Conservation (phyloP, 208 protist genomes). For the Trypanosoma lewisi region DNA sequence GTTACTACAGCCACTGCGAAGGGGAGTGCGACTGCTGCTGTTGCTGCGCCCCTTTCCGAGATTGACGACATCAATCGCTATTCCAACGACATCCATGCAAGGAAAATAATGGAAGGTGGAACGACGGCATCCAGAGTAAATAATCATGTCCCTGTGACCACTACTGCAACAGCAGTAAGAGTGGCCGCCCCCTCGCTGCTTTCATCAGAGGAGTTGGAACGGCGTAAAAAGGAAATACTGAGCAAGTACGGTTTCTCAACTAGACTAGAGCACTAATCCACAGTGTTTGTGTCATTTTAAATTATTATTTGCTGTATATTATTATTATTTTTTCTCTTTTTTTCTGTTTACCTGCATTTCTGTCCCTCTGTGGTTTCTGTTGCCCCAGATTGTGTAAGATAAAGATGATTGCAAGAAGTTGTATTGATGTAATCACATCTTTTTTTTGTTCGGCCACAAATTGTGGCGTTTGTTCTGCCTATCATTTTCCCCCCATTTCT, state of each 20-base stretch:
- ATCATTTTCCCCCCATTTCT: slow-evolving; percentile 7
- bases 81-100: not conserved
- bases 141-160: not conserved
- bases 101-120: not conserved
- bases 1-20: not conserved
- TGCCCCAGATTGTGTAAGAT: no score
- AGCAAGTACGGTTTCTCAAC: slow-evolving; percentile 48
- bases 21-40: not conserved
- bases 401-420: no score
- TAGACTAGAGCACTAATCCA: slow-evolving; percentile 13
- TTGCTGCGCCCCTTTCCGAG: not conserved
- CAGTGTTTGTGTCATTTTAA: slow-evolving; percentile 1
- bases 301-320: not conserved
- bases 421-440: no score
- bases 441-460: no score
- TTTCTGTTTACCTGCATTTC: no score
- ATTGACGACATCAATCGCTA: not conserved
- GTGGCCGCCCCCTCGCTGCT: slow-evolving; percentile 25
- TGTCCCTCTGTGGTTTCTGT: slow-evolving; percentile 14
- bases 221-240: slow-evolving; percentile 92
- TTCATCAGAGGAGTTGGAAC: slow-evolving; percentile 75
- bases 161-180: not conserved
- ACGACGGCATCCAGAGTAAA: not conserved
- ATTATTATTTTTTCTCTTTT: not conserved
- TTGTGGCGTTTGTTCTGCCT: no score